A percentile compares a stretch with the other conserved stretches of the same genome.
phyloP scores from a whole-genome alignment of 2,329 filamentous ascomycete genomes.

The Cyclaneusma minus region DNA sequence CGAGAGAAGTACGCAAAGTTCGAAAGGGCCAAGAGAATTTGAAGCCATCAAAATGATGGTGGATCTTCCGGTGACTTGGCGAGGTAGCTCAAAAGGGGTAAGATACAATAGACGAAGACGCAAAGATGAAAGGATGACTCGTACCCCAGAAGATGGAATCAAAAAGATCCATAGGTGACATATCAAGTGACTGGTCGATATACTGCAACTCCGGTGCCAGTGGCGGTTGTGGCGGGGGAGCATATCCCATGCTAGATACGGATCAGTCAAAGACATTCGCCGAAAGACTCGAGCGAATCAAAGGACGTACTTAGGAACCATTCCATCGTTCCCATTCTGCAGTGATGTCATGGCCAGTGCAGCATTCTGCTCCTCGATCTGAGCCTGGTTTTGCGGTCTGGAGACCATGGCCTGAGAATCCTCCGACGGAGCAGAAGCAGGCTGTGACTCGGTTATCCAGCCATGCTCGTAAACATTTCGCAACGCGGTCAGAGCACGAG shows the following conservation, averaged over 20 bases:
- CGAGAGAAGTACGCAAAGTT: no score
- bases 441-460: conserved; percentile 30
- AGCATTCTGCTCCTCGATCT: conserved; percentile 36
- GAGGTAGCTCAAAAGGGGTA: no score
- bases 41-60: no score
- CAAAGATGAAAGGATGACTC: conserved; percentile 13
- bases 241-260: conserved; percentile 20
- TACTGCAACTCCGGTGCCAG: conserved; percentile 25
- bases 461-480: conserved; percentile 54
- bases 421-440: no score
- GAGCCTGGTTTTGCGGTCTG: conserved; percentile 8
- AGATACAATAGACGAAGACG: no score
- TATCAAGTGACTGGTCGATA: conserved; percentile 39
- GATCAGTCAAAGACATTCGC: conserved; percentile 1
- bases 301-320: conserved; percentile 15
- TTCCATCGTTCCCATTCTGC: conserved; percentile 45
- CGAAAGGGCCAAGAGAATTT: no score
- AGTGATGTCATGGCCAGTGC: conserved; percentile 50
- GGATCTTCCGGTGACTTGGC: no score
- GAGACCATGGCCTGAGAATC: no score
- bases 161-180: conserved; percentile 53
- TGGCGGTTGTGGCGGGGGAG: conserved; percentile 20
- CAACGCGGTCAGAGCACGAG: conserved; percentile 41
- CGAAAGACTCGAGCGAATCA: not conserved
- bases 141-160: conserved; percentile 54